Evolutionary conservation across 148 eudicot genomes (phyloP).

Genomic region (Persicaria maculosa): DNA sequence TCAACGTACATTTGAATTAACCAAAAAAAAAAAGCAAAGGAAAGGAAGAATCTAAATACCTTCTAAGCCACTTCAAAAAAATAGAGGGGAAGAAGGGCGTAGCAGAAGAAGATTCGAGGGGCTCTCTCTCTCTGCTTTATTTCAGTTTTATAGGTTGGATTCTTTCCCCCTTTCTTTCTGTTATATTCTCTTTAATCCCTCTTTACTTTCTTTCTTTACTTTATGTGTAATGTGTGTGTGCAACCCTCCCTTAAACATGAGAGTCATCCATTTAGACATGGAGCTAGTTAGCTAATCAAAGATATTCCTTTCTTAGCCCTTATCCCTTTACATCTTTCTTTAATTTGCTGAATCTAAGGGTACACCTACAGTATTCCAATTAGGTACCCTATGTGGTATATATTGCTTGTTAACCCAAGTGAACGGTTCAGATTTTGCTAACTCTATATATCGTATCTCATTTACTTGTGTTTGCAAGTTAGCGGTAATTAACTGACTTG

Average conservation of each 20-base stretch:
- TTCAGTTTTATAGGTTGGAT: slow-evolving; percentile 8
- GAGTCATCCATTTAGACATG: slow-evolving; percentile 46
- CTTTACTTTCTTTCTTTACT: slow-evolving; percentile 26
- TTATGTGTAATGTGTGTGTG: neutral
- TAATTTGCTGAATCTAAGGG: slow-evolving; percentile 5
- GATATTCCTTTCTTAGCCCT: slow-evolving; percentile 47
- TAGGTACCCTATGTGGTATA: no score
- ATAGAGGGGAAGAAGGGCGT: neutral
- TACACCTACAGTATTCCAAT: no score
- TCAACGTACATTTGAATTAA: neutral
- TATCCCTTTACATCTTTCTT: neutral
- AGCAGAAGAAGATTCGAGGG: slow-evolving; percentile 4
- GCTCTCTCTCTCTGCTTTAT: slow-evolving; percentile 7
- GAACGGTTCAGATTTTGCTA: no score
- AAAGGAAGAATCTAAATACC: neutral
- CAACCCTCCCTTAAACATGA: slow-evolving; percentile 19
- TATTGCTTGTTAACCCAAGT: no score
- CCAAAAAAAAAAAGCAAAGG: neutral
- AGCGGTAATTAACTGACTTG: no score
- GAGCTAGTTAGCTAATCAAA: slow-evolving; percentile 11
- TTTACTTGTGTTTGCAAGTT: no score
- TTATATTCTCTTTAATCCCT: slow-evolving; percentile 7
- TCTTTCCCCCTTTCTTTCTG: neutral
- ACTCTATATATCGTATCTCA: no score
- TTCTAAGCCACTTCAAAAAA: slow-evolving; percentile 2